Conservation (phyloP, 2,329 filamentous ascomycete species). For the Xylariaceae sp. region DNA sequence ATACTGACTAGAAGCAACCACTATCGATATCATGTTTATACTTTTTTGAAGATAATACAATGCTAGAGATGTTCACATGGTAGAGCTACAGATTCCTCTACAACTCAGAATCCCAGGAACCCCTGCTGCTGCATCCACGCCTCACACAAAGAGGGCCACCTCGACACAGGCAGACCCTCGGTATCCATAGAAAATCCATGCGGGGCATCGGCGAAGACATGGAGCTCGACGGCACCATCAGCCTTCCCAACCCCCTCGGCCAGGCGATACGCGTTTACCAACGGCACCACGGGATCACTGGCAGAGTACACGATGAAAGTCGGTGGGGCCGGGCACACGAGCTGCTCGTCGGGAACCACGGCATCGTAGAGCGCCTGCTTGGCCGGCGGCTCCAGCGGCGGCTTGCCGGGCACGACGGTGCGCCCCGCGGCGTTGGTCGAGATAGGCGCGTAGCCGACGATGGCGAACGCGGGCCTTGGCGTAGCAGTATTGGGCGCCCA, state of each 20-base stretch:
- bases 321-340: constrained; percentile 19
- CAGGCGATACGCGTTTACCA: constrained; percentile 27
- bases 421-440: constrained; percentile 27
- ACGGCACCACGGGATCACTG: constrained; percentile 25
- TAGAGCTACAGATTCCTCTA: no score
- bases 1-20: no score
- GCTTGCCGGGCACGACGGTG: constrained; percentile 24
- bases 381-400: constrained; percentile 25
- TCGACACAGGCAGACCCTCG: constrained; percentile 19
- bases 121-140: constrained; percentile 21
- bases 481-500: constrained; percentile 13
- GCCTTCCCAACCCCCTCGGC: constrained; percentile 17
- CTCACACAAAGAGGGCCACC: constrained; percentile 22
- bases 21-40: no score
- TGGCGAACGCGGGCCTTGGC: constrained; percentile 19
- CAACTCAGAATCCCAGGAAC: background rate
- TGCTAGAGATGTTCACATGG: no score
- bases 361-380: constrained; percentile 28
- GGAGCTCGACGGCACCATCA: constrained; percentile 21
- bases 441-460: constrained; percentile 31
- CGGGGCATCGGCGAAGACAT: constrained; percentile 26
- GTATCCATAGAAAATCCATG: constrained; percentile 28
- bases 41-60: no score
- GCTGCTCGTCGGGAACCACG: constrained; percentile 26
- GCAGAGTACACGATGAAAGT: constrained; percentile 27